phyloP scores from a whole-genome alignment of 257 asterid genomes.

The Thymus mandschuricus region DNA sequence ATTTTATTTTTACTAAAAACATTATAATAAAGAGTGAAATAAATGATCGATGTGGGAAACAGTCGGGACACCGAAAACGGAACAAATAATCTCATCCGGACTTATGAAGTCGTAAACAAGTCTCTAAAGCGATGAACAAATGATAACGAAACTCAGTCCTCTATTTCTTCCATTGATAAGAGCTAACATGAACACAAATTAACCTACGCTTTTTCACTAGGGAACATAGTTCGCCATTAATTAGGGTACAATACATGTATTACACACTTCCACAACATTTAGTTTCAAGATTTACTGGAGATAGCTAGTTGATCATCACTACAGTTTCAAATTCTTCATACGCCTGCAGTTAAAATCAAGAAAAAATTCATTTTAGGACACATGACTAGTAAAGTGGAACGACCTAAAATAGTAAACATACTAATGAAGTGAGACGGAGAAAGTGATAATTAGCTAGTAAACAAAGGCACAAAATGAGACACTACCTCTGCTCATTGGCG shows the following conservation, averaged over 20 bases:
- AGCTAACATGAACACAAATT: not conserved
- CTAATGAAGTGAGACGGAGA: too few species aligned
- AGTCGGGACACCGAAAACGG: too few species aligned
- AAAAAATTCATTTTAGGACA: not conserved
- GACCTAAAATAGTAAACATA: too few species aligned
- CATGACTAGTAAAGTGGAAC: too few species aligned
- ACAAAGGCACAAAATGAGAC: too few species aligned
- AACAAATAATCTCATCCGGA: too few species aligned
- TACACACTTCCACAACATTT: not conserved
- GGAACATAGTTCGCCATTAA: not conserved
- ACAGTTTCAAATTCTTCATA: conserved; percentile 40
- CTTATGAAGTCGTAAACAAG: too few species aligned
- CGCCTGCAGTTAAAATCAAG: conserved; percentile 31
- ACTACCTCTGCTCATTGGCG: conserved; percentile 32
- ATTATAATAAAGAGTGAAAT: too few species aligned
- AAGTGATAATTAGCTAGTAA: too few species aligned
- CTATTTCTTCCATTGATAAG: not conserved
- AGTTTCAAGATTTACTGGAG: not conserved
- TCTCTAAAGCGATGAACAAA: too few species aligned
- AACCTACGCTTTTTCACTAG: not conserved
- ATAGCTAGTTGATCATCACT: conserved; percentile 6
- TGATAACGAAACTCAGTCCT: not conserved
- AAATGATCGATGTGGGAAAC: too few species aligned
- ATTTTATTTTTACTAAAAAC: too few species aligned
- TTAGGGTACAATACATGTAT: not conserved